Evolutionary conservation across 768 basidiomycete genomes (phyloP).

Genomic region (Leucocoprinus birnbaumii): DNA sequence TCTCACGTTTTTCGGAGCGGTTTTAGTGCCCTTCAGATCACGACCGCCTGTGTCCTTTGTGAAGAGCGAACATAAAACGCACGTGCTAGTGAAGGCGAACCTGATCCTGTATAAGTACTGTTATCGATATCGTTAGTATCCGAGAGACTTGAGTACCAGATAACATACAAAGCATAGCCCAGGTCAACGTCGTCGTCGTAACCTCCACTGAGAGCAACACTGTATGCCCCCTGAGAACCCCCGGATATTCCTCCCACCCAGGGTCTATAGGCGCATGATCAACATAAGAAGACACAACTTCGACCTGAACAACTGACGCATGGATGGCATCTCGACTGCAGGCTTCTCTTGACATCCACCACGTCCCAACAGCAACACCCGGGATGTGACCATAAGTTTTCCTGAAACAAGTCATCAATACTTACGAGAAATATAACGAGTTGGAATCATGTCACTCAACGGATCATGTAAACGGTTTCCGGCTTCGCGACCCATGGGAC

Average conservation of each 20-base stretch:
- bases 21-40: constrained; percentile 82
- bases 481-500: constrained; percentile 32
- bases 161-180: constrained; percentile 77
- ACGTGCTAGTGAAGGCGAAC: constrained; percentile 34
- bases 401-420: constrained; percentile 30
- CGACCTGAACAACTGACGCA: constrained; percentile 52
- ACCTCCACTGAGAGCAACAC: constrained; percentile 85
- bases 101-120: constrained; percentile 82
- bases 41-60: constrained; percentile 62
- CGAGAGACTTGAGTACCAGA: neutral
- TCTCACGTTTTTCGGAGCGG: constrained; percentile 78
- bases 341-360: constrained; percentile 72
- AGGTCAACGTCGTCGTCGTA: constrained; percentile 85
- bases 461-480: constrained; percentile 43
- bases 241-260: constrained; percentile 82
- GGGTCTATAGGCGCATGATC: constrained; percentile 45
- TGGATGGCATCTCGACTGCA: constrained; percentile 82
- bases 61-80: neutral
- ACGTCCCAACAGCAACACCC: constrained; percentile 72
- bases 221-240: constrained; percentile 69
- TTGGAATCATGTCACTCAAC: constrained; percentile 32
- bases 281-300: neutral
- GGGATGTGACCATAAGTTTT: constrained; percentile 83
- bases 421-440: neutral
- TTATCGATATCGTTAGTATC: neutral